These are phyloP conservation scores for Aphanomyces euteiches DNA, from an alignment of 352 stramenopile genomes.

Conservation along the genomic window DNA sequence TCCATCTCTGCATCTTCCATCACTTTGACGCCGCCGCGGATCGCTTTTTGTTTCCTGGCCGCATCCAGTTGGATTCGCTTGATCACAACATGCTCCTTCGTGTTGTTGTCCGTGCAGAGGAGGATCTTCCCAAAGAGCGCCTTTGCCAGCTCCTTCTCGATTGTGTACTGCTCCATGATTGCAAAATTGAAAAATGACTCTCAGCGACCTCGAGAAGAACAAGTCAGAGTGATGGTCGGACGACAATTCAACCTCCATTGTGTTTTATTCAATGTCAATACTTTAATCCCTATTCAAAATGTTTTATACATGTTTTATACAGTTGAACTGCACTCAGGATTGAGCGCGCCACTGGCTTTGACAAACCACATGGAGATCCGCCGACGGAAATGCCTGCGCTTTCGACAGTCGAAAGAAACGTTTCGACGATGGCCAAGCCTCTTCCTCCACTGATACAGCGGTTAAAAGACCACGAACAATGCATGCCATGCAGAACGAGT, in stretches of 20 bases:
- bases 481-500: too few species aligned
- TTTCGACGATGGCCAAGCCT: too few species aligned
- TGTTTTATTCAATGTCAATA: not conserved
- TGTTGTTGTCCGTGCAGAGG: constrained; percentile 13
- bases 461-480: too few species aligned
- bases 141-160: constrained; percentile 16
- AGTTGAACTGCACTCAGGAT: not conserved
- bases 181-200: not conserved
- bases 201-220: not conserved
- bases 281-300: not conserved
- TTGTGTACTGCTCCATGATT: constrained; percentile 19
- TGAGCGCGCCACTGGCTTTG: too few species aligned
- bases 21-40: not conserved
- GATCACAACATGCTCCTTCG: constrained; percentile 13
- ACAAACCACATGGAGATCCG: too few species aligned
- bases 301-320: constrained; percentile 4
- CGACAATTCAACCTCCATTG: too few species aligned
- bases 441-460: too few species aligned
- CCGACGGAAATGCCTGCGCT: too few species aligned
- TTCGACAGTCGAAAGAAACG: too few species aligned
- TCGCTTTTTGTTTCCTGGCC: constrained; percentile 14
- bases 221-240: not conserved
- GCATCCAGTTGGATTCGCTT: constrained; percentile 23
- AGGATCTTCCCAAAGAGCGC: constrained; percentile 24
- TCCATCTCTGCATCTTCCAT: constrained; percentile 17